Evolutionary conservation across 1,139 yeast species (phyloP), one percentile per base, ranked within the genome.

Genomic region (Pichia sp.): DNA sequence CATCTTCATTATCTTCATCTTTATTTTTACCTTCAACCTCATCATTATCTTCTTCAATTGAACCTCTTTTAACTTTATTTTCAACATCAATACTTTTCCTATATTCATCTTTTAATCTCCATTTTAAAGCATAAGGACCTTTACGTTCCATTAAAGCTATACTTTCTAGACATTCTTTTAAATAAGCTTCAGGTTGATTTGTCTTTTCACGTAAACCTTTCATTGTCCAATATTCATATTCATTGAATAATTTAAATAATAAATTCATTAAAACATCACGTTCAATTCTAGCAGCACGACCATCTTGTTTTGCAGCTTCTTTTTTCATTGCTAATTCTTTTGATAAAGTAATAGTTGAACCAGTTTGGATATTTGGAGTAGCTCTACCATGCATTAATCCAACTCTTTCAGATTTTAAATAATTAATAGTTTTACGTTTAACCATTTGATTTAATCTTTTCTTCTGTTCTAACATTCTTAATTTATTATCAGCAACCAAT

Each of bases 181-280:
- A 71, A 62, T 87, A 94, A 4, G 86, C 82, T 62, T 94, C 98
- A 1, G 99, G 99, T 69, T 92, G 99, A 59, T 83, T 82, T 3
- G 97, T 89, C 56, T 96, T 77, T 63, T 92, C 98, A 61, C 89
- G 85, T 51, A 92, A 71, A 33, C 97, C 97, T 65, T 89, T 89
- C 73, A 92, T 74, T 10, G 95, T 82, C 98, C 98, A 92, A 65
- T 90, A 92, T 61, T 92, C 97, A 63, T 86, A 89, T 64, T 90
- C 95, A 62, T 89, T 97, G 64, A 92, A 92, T 55, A 92, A 72
- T 55, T 86, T 75, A 75, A 94, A 92, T 53, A 92, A 70, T 55
- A 87, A 68, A 64, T 90, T 97, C 73, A 92, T 76, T 47, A 92
- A 76, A 54, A 89, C 97, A 64, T 87, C 87, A 69, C 87, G 82